phyloP scores from a whole-genome alignment of 306 rosid species.

The Betula pendula region DNA sequence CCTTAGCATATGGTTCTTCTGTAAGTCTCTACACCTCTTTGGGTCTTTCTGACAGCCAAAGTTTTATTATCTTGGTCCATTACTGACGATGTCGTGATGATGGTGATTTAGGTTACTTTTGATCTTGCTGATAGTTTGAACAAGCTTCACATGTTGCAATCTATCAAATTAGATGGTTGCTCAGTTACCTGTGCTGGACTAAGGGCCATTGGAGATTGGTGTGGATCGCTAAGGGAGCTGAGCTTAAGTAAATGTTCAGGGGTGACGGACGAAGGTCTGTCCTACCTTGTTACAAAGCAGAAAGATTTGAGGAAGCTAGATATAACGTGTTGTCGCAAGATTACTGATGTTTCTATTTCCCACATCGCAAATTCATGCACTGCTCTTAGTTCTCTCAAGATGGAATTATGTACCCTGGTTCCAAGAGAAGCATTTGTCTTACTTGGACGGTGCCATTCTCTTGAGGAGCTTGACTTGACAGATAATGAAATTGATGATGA shows the following conservation, averaged over 20 bases:
- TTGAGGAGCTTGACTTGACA: constrained; percentile 86
- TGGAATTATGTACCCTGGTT: constrained; percentile 89
- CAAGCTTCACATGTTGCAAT: constrained; percentile 68
- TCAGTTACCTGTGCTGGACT: constrained; percentile 61
- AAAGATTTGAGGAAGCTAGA: constrained; percentile 81
- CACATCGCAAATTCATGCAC: constrained; percentile 66
- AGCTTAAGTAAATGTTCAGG: constrained; percentile 89
- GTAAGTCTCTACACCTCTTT: constrained; percentile 46
- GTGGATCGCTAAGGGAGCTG: constrained; percentile 64
- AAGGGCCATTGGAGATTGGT: constrained; percentile 73
- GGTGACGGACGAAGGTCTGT: constrained; percentile 79
- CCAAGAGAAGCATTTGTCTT: constrained; percentile 66
- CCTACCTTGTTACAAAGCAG: constrained; percentile 68
- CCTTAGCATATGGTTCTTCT: constrained; percentile 71
- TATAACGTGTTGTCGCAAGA: constrained; percentile 87
- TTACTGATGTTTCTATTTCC: constrained; percentile 69
- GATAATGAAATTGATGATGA: constrained; percentile 89
- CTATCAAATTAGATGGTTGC: constrained; percentile 80
- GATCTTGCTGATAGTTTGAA: constrained; percentile 66
- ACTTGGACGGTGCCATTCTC: constrained; percentile 66
- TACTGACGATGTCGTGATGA: constrained; percentile 8
- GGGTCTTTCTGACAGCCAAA: constrained; percentile 3
- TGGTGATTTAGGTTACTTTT: constrained; percentile 67
- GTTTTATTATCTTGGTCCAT: constrained; percentile 17
- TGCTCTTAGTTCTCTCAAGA: constrained; percentile 68